Base-by-base conservation (phyloP, 2,329 filamentous ascomycete species). In the Hypoxylon sp. region DNA sequence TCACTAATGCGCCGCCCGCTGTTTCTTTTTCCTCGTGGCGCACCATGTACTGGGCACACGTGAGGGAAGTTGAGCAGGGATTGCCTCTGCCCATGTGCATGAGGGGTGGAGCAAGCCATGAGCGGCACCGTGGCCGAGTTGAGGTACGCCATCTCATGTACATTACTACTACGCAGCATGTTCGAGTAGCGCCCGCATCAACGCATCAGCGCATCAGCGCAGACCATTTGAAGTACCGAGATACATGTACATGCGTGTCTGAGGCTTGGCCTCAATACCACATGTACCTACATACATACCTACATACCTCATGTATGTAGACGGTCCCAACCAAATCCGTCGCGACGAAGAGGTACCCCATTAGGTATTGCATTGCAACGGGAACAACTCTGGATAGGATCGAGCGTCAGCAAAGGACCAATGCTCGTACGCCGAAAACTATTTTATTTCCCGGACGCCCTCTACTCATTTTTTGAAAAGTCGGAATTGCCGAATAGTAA, bases 41-140 rank as follows among this genome's bases (percentile, higher is more conserved):
- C 50, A 20, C 50, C 27, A 73, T 64, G 75, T 77, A 73, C 70
- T 54, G 33, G 61, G 59, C 59, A 75, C 74, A 65, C 62, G 64
- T 60, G 66, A 65, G 61, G n/a, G 17, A 73, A 54, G 71, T 71
- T 57, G 11, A 68, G 60, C 64, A 66, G 66, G 71, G 66, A 64
- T 71, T n/a, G 20, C 50, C 46, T 64, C 70, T 70, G 65, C 62
- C 69, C 61, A 73, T 74, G 76, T 73, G 74, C 69, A 72, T 69
- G 64, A 70, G 37, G 59, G 62, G 75, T 73, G 71, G 75, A 73
- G 61, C 56, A 61, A 62, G 67, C 64, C 71, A 70, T 73, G 57
- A 58, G 74, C 69, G 70, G 72, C 73, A 73, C 66, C 70, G 70
- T 73, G 71, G 74, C 57, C 70, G 67, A 68, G 72, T 72, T 73